Percentiles rank a stretch among this genome's conserved stretches.
Evolutionary conservation across 2,329 filamentous ascomycete genomes (phyloP).

Genomic region (Sarocladium kiliense): DNA sequence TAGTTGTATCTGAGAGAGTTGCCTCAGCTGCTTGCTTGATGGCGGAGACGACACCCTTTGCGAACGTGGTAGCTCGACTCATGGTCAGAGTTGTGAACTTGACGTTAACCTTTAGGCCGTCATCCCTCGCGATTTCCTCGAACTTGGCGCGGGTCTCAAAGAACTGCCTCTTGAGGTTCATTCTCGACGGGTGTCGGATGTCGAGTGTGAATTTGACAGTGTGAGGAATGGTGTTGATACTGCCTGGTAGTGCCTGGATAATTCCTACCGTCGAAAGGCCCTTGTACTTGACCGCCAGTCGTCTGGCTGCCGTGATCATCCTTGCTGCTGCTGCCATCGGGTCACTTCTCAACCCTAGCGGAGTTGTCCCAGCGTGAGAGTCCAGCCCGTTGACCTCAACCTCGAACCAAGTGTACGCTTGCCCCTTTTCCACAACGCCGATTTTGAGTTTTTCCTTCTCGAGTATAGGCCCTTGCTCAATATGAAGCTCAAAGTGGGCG

Average conservation of each 20-base stretch:
- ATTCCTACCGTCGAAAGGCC: constrained; percentile 27
- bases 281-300: constrained; percentile 18
- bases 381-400: constrained; percentile 23
- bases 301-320: constrained; percentile 26
- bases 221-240: constrained; percentile 66
- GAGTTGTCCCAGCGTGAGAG: constrained; percentile 25
- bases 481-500: constrained; percentile 63
- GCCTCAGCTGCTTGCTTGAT: constrained; percentile 53
- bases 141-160: constrained; percentile 18
- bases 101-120: constrained; percentile 33
- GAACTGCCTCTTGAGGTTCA: constrained; percentile 41
- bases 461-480: constrained; percentile 60
- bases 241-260: constrained; percentile 48
- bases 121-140: constrained; percentile 17
- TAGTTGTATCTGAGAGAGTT: constrained; percentile 35
- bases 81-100: constrained; percentile 58
- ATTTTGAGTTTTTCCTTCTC: constrained; percentile 54
- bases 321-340: constrained; percentile 27
- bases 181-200: constrained; percentile 54
- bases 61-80: constrained; percentile 56
- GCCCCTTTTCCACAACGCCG: constrained; percentile 20
- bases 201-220: constrained; percentile 63
- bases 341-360: constrained; percentile 26
- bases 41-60: constrained; percentile 60
- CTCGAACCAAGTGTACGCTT: constrained; percentile 27